Base-by-base conservation (phyloP, 116 monocot genomes). In the Zostera marina region DNA sequence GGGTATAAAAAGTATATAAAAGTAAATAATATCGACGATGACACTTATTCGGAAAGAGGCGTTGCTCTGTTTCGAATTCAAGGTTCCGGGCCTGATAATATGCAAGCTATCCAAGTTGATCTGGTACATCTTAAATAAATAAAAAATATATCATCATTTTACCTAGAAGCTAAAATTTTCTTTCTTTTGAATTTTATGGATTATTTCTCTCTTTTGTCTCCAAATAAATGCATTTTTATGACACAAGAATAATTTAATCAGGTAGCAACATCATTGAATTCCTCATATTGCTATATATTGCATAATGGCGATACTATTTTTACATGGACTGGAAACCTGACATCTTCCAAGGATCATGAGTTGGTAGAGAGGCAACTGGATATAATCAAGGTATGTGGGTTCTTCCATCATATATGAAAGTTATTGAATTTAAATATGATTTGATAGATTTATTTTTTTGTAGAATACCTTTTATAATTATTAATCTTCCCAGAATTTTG, bases 41-140 rank as follows among this genome's bases (percentile, higher is more conserved):
- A 79, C 8, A 94, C 84, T 23, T 94, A 84, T 67, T 68, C 74
- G 55, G 75, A 74, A 66, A 77, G 75, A 53, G 76, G 84, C 25
- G 15, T 80, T 76, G 93, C 88, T 41, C 68, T 94, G 22, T 88
- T 94, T 68, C 74, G 93, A 21, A 63, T 94, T 74, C 88, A 88
- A 75, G 88, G 93, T 56, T 81, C 77, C 64, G 84, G 81, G 65
- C 77, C 84, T 19, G 79, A 94, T 13, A 88, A 88, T 74, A 88
- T 94, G 88, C 93, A 88, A 79, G 78, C 87, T 54, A 81, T 94
- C 66, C 93, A 94, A 88, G 79, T 94, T 61, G 81, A 94, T 63
- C 66, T 71, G 65, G 93, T 93, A 93, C 14, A 62, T 54, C 11
- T 32, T 58, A n/a, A n/a, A 9, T 48, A 60, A 55, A 54, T 54